Evolutionary conservation across 2,329 filamentous ascomycete species (phyloP).

Genomic region (Colletotrichum noveboracense): DNA sequence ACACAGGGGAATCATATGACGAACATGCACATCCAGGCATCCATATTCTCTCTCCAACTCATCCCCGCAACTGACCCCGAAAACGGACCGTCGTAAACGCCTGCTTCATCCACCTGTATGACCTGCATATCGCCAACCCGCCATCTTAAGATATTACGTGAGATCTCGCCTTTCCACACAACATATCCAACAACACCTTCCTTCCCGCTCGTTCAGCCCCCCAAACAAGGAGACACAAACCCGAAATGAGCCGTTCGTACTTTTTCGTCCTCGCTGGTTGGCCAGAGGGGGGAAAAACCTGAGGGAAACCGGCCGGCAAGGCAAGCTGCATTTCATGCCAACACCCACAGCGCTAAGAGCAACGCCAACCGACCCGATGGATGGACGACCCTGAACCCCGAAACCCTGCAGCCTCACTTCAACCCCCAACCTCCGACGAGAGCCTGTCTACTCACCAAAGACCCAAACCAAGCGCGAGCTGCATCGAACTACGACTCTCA

Average conservation of each 20-base stretch:
- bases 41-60: background rate
- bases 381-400: background rate
- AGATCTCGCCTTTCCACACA: background rate
- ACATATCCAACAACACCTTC: background rate
- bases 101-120: background rate
- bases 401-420: background rate
- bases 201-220: background rate
- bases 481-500: background rate
- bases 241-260: background rate
- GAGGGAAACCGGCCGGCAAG: background rate
- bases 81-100: background rate
- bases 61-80: background rate
- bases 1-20: background rate
- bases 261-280: background rate
- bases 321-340: background rate
- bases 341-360: background rate
- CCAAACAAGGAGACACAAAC: background rate
- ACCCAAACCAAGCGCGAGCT: background rate
- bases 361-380: background rate
- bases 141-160: slow-evolving; percentile 3
- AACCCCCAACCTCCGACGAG: background rate
- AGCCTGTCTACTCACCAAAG: background rate
- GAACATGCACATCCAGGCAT: background rate
- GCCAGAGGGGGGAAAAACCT: accelerated
- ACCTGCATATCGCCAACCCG: background rate